Evolutionary conservation across 225 moss, liverwort and hornwort genomes (phyloP), one percentile per base, ranked within the genome.

Genomic region (Polytrichum formosum): DNA sequence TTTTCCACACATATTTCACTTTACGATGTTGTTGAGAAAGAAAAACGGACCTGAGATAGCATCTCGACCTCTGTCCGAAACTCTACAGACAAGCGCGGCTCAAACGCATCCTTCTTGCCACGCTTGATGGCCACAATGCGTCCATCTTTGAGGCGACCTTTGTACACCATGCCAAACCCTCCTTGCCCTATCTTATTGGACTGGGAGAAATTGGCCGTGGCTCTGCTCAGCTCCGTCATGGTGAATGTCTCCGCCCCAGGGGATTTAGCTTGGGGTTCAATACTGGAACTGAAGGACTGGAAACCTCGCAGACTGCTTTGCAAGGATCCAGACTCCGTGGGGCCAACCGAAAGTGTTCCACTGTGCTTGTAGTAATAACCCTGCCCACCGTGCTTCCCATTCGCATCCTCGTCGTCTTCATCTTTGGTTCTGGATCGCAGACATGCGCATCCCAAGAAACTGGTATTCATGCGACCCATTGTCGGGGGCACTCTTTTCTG

Each of bases 11-110:
- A 33, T 10, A 37, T 37, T 37, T 46, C 46, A 46, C 13, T 46
- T 46, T 46, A 3, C 2, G 46, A 46, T 46, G 16, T 37, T 37
- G 0, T 46, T 8, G 46, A 46, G 46, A 16, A 16, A 46, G 18
- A 68, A n/a, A 68, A 61, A 61, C 74, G 1, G 16, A 93, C 93
- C 87, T 93, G 92, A 27, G 92, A 89, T 64, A 93, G 73, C 92
- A 82, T 89, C 53, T 93, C 89, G 25, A 93, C 84, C 80, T 93
- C 92, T 4, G 84, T 89, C 54, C 78, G 87, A 77, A 93, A 93
- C 79, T 93, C 92, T 66, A 83, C 79, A 21, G 91, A 87, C 55
- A 91, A 63, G 8, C 92, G 77, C 67, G 82, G 75, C 70, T 93
- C 92, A 69, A 85, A 93, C 17, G 80, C 83, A 74, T 91, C 92